phyloP scores from a whole-genome alignment of 192 early-diverging fungal genomes.

The Coemansia sp. region DNA sequence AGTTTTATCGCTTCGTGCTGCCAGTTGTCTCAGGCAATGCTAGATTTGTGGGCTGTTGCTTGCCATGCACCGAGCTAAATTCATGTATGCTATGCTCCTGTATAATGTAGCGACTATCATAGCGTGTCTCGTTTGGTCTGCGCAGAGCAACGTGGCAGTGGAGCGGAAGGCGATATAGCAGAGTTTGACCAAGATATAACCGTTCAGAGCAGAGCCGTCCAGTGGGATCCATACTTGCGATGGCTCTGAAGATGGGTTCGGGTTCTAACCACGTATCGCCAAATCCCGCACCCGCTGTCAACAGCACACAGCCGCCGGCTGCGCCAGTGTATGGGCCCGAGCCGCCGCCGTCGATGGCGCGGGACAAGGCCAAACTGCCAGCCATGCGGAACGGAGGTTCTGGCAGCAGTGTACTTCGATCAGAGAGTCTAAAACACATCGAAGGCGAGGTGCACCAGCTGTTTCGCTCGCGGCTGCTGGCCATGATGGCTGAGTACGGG shows the following conservation, averaged over 20 bases:
- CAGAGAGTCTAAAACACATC: conserved; percentile 23
- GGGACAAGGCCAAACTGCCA: conserved; percentile 8
- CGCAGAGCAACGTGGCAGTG: too few relatives aligned
- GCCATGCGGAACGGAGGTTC: conserved; percentile 7
- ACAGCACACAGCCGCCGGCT: not conserved
- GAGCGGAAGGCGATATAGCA: too few relatives aligned
- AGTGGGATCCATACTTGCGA: not conserved
- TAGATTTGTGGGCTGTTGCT: too few relatives aligned
- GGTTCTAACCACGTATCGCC: not conserved
- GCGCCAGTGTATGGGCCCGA: conserved; percentile 38
- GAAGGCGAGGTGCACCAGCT: conserved; percentile 33
- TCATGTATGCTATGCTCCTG: too few relatives aligned
- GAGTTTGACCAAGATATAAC: too few relatives aligned
- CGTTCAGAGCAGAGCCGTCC: too few relatives aligned
- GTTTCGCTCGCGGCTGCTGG: conserved; percentile 23
- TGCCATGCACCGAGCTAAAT: too few relatives aligned
- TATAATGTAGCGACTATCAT: too few relatives aligned
- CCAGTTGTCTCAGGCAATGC: too few relatives aligned
- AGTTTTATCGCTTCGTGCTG: too few relatives aligned
- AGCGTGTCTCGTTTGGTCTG: too few relatives aligned
- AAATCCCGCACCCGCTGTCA: not conserved
- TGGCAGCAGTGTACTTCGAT: conserved; percentile 8
- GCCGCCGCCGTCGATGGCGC: conserved; percentile 44
- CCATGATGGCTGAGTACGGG: conserved; percentile 35
- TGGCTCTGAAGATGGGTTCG: conserved; percentile 12